These are phyloP conservation scores for Botrytis pseudocinerea DNA, from an alignment of 2,329 filamentous ascomycete genomes.

Conservation along the genomic window DNA sequence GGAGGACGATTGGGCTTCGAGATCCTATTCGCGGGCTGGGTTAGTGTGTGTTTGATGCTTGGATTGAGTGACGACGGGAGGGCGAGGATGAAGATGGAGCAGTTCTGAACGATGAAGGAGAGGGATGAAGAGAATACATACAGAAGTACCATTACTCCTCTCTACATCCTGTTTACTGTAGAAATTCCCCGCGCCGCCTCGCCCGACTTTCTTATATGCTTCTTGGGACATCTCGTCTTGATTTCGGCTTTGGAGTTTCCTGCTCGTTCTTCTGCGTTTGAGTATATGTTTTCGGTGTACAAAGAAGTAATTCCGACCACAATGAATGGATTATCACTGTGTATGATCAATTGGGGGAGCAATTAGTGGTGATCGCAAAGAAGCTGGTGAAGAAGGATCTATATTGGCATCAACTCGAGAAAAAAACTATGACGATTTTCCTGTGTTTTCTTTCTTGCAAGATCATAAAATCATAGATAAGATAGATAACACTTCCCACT, in stretches of 20 bases:
- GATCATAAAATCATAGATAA: neutral
- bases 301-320: neutral
- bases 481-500: neutral
- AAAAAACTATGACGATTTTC: constrained; percentile 7
- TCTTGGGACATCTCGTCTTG: constrained; percentile 24
- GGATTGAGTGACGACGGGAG: neutral
- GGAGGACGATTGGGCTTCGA: constrained; percentile 39
- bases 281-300: neutral
- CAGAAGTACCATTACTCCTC: constrained; percentile 20
- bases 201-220: constrained; percentile 51
- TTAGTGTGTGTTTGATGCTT: neutral
- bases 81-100: constrained; percentile 11
- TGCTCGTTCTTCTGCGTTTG: neutral
- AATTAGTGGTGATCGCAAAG: neutral
- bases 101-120: neutral
- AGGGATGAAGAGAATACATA: constrained; percentile 7
- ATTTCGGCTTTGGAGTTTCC: neutral
- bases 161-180: constrained; percentile 54
- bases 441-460: neutral
- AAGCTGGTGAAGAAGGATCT: neutral
- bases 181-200: constrained; percentile 66
- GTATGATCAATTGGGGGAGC: neutral
- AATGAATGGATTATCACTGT: neutral
- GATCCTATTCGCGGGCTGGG: constrained; percentile 38
- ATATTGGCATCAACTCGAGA: neutral